phyloP scores from a whole-genome alignment of 805 yeast species.

The Myxozyma nipponensis region DNA sequence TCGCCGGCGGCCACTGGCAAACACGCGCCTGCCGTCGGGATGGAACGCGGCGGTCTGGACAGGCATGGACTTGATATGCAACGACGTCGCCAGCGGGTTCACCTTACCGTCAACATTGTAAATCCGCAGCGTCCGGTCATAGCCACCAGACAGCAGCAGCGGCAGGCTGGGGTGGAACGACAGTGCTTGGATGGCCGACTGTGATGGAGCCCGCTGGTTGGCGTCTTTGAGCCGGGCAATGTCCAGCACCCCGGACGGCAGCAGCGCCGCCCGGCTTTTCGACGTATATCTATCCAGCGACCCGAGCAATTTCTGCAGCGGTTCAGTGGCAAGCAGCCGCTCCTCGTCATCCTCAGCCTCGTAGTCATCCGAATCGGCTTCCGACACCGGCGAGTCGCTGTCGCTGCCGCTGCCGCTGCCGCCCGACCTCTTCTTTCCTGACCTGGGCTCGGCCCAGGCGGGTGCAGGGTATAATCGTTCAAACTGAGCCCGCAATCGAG shows the following conservation, averaged over 20 bases:
- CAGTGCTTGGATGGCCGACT: conserved; percentile 76
- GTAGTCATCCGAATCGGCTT: conserved; percentile 32
- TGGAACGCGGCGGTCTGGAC: conserved; percentile 71
- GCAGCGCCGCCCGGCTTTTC: conserved; percentile 44
- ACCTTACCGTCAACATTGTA: conserved; percentile 86
- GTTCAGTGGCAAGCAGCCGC: conserved; percentile 32
- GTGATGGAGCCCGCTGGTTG: conserved; percentile 62
- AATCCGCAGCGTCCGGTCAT: conserved; percentile 79
- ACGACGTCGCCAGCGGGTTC: conserved; percentile 76
- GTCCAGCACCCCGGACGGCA: conserved; percentile 68
- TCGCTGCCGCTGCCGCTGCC: conserved; percentile 25
- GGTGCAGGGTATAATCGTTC: conserved; percentile 77
- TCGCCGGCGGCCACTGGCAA: conserved; percentile 86
- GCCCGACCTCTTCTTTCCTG: conserved; percentile 30
- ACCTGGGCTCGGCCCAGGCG: conserved; percentile 59
- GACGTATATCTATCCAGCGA: conserved; percentile 33
- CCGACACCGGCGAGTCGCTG: conserved; percentile 34
- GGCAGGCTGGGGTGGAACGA: conserved; percentile 85
- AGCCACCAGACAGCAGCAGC: conserved; percentile 83
- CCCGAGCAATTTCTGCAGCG: conserved; percentile 36
- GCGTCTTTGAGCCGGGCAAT: conserved; percentile 86
- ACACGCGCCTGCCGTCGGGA: conserved; percentile 51
- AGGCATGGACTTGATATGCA: conserved; percentile 76
- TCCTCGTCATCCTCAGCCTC: conserved; percentile 36
- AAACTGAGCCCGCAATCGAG: conserved; percentile 67